Conservation (phyloP, 805 yeast genomes). For the Myxozyma neotropica region DNA sequence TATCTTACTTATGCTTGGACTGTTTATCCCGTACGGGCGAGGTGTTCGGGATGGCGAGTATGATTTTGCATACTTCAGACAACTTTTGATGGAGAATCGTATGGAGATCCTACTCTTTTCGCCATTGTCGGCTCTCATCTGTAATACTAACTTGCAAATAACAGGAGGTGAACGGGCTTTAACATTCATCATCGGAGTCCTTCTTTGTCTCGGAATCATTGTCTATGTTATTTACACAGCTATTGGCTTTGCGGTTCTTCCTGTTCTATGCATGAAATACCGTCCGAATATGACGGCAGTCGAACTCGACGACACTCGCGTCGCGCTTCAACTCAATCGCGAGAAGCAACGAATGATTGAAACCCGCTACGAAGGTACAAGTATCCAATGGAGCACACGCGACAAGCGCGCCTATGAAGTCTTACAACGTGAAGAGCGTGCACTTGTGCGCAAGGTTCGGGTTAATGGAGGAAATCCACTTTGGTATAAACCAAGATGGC, state of each 20-base stretch:
- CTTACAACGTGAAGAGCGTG: conserved; percentile 36
- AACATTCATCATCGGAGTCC: conserved; percentile 33
- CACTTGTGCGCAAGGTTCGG: conserved; percentile 34
- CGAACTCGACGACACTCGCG: conserved; percentile 32
- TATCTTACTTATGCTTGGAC: conserved; percentile 29
- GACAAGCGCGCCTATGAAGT: conserved; percentile 36
- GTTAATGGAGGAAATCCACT: conserved; percentile 20
- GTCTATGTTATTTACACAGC: conserved; percentile 34
- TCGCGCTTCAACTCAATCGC: conserved; percentile 34
- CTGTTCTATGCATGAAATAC: conserved; percentile 30
- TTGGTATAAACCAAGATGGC: conserved; percentile 32
- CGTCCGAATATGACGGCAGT: conserved; percentile 19
- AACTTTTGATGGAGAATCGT: conserved; percentile 30
- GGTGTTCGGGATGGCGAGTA: conserved; percentile 29
- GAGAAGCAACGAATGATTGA: conserved; percentile 39
- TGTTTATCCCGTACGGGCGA: conserved; percentile 32
- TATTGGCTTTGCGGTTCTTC: conserved; percentile 33
- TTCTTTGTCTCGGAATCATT: conserved; percentile 31
- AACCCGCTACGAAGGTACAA: conserved; percentile 32
- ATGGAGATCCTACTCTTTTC: background rate
- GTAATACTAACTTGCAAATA: background rate
- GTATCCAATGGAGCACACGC: conserved; percentile 34
- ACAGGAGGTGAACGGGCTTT: conserved; percentile 31
- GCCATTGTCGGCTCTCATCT: no score
- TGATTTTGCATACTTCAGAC: conserved; percentile 30